Evolutionary conservation across 805 yeast genomes (phyloP), one percentile per base, ranked within the genome.

Genomic region (Lachancea thermotolerans): DNA sequence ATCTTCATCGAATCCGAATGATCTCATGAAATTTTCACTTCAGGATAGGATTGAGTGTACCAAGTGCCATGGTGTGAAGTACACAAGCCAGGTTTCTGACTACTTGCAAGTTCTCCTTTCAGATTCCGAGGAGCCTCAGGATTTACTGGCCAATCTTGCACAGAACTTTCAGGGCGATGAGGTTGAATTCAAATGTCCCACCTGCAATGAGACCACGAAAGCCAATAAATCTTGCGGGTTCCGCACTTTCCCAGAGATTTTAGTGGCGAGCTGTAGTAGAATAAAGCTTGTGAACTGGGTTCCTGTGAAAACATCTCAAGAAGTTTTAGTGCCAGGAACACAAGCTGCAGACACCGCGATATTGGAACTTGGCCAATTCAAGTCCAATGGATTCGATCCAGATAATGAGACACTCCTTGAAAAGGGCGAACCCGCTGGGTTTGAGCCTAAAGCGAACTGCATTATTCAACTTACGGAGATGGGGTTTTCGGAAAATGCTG

Each of bases 241-340:
- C 10, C 51, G 53, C 29, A 70, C 86, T 0, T 81, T 69, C 52
- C 99, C 99, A 0, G 68, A 78, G n/a, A 73, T 75, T 10, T 68
- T 93, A 27, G 75, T 86, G 3, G 69, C 87, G 0, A 82, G 81
- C 49, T 85, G 88, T 2, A 82, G 87, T 49, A 73, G 98, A 57
- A 87, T 91, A 45, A 80, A 82, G 50, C 66, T 95, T 32, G 85
- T 81, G 37, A 87, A 88, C 57, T 93, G 97, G 98, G 84, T 81
- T 1, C 97, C 98, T 0, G 71, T 78, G 0, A 93, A 93, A 61
- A 72, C 85, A 0, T 83, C 80, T 49, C 85, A 82, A 4, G 95
- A 95, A 2, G 72, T 91, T 11, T 64, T 56, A 41, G 51, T 78
- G 58, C 68, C 83, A 59, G 63, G 64, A 5, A 35, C 59, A 10